phyloP scores from a whole-genome alignment of 371 early-diverging fungal genomes.

The Conidiobolus incongruus region DNA sequence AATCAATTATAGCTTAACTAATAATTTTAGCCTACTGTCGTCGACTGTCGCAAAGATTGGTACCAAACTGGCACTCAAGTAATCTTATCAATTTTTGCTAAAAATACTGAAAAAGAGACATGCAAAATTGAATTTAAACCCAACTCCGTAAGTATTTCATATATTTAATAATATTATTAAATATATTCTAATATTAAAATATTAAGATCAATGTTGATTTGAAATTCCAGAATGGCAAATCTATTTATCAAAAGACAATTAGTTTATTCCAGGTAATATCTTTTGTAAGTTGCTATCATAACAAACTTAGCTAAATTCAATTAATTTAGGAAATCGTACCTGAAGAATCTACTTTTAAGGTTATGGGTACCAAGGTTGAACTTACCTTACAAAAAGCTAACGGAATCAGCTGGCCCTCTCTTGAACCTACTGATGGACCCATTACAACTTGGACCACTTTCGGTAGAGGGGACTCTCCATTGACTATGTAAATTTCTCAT shows the following conservation, averaged over 20 bases:
- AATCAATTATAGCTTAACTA: conserved; percentile 3
- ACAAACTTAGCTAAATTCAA: no score
- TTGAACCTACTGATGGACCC: conserved; percentile 40
- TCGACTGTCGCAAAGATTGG: conserved; percentile 77
- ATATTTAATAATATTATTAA: conserved; percentile 3
- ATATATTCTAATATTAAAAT: neutral
- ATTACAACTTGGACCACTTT: conserved; percentile 64
- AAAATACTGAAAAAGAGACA: conserved; percentile 46
- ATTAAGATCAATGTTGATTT: conserved; percentile 13
- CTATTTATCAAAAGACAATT: conserved; percentile 21
- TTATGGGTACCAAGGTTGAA: conserved; percentile 72
- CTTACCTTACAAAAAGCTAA: conserved; percentile 56
- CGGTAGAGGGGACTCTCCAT: conserved; percentile 39
- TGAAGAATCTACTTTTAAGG: conserved; percentile 32
- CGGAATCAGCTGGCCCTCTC: conserved; percentile 66
- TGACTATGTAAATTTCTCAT: no score
- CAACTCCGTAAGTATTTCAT: conserved; percentile 6
- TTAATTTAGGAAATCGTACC: conserved; percentile 52
- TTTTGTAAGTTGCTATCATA: no score
- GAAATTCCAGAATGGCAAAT: conserved; percentile 29
- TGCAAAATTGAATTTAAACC: conserved; percentile 36
- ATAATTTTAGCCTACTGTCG: conserved; percentile 11
- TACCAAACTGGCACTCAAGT: conserved; percentile 60
- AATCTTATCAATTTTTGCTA: conserved; percentile 77
- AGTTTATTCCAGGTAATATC: conserved; percentile 1